Percentiles rank a stretch among this genome's conserved stretches.
These are phyloP conservation scores for Suillus occidentalis DNA, from an alignment of 768 basidiomycete species.

Conservation along the genomic window DNA sequence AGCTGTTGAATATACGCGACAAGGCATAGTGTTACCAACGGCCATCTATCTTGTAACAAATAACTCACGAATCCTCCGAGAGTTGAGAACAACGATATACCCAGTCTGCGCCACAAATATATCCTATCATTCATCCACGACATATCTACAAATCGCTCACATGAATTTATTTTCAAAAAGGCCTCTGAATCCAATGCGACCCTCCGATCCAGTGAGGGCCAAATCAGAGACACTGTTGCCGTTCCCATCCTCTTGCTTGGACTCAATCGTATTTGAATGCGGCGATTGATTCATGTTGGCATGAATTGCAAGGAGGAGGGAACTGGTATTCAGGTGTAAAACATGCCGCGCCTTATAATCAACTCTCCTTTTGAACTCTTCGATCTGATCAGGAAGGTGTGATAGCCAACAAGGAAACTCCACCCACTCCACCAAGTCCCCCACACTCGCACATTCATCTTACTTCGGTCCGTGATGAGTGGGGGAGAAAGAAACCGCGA, in stretches of 20 bases:
- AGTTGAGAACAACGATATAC: constrained; percentile 32
- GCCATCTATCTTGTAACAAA: constrained; percentile 1
- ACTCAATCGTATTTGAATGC: not conserved
- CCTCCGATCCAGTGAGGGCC: constrained; percentile 21
- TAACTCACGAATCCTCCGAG: constrained; percentile 32
- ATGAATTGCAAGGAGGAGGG: not conserved
- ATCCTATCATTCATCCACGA: constrained; percentile 1
- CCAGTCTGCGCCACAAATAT: constrained; percentile 19
- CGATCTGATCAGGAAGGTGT: not conserved
- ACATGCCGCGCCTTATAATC: not conserved
- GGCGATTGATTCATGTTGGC: not conserved
- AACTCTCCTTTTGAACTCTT: not conserved
- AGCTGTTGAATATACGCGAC: constrained; percentile 17
- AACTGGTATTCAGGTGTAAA: not conserved
- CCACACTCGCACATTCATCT: not conserved
- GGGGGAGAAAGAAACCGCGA: not conserved
- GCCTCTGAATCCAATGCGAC: constrained; percentile 28
- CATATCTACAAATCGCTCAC: constrained; percentile 17
- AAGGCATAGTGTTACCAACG: not conserved
- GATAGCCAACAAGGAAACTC: not conserved
- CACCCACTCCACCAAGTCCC: not conserved
- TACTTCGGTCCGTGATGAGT: not conserved
- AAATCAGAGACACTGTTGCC: constrained; percentile 6
- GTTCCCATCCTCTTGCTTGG: not conserved
- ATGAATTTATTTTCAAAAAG: constrained; percentile 30